Base-by-base conservation (phyloP, 805 yeast species). In the Monosporozyma servazzii region DNA sequence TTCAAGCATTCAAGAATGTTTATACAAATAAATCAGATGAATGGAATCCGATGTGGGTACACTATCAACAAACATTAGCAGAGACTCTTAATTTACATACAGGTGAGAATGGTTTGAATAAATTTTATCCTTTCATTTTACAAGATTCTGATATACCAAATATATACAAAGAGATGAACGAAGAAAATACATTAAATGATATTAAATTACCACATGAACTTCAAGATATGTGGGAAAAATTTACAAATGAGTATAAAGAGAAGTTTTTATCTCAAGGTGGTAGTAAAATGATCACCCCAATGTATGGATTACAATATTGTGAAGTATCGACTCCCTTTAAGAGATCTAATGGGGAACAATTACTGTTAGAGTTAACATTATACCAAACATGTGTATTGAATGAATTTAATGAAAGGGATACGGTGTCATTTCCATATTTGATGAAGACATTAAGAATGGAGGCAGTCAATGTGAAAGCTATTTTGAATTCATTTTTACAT, bases 241-340 rank as follows among this genome's bases (percentile, higher is more conserved):
- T 60, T 37, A 17, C 20, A 15, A 36, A 43, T 0, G 52, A 43
- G 20, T 62, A 55, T 30, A 45, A 47, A 17, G 17, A 18, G 13
- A 23, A 48, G 2, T 58, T 54, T 39, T 50, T 47, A 21, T 51
- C 53, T 39, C n/a, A 15, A 15, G 56, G 58, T 15, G 47, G 47
- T 5, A 11, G 33, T n/a, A 63, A 61, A 43, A 53, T 47, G 2
- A 39, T 66, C 6, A 47, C 40, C 10, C 61, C 58, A 29, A 54
- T 56, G 39, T 60, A 60, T 49, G 39, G 57, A n/a, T 53, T 65
- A 15, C 69, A 66, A 37, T 63, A 60, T 47, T 59, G 66, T 48
- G 67, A 65, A 39, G 61, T 66, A 3, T 46, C 51, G 17, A 55
- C 67, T 3, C 60, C 57, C 1, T 63, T 51, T 48, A 48, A 3